These are phyloP conservation scores for Ascoidea tarda DNA, from an alignment of 805 yeast genomes.

Conservation along the genomic window DNA sequence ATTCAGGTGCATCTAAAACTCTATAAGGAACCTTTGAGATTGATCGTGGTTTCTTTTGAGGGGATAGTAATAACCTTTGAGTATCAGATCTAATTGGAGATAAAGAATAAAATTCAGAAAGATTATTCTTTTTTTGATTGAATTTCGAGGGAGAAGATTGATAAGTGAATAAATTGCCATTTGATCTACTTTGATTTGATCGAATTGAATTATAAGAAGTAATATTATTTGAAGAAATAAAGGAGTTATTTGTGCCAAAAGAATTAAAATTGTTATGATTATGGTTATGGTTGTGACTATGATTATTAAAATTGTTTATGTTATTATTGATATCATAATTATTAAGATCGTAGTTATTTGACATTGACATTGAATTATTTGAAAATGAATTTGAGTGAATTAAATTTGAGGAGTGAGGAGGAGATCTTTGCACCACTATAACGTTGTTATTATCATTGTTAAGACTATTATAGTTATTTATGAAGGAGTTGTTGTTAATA, in stretches of 20 bases:
- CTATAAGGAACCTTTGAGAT: conserved; percentile 82
- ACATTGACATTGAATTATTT: neutral
- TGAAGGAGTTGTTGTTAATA: neutral
- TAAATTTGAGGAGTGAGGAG: neutral
- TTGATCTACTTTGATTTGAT: conserved; percentile 16
- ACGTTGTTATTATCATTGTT: neutral
- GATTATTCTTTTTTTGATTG: conserved; percentile 38
- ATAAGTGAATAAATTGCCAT: conserved; percentile 57
- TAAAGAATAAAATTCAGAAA: conserved; percentile 61
- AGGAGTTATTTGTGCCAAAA: conserved; percentile 11
- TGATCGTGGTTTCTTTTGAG: conserved; percentile 63
- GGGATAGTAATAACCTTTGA: conserved; percentile 65
- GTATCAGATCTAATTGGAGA: conserved; percentile 87
- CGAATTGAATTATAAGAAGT: conserved; percentile 13
- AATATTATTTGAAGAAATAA: conserved; percentile 22
- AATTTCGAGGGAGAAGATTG: conserved; percentile 49
- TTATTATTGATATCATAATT: conserved; percentile 1
- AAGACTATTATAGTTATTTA: no score
- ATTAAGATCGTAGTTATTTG: neutral
- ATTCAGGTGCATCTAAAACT: conserved; percentile 90
- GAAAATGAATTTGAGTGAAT: no score
- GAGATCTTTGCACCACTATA: neutral
- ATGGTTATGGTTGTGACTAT: conserved; percentile 4
- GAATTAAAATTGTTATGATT: conserved; percentile 7
- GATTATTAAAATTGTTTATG: conserved; percentile 4